Percentiles rank a stretch among this genome's conserved stretches.
phyloP scores from a whole-genome alignment of 495 filamentous ascomycete species.

The Podospora didyma region DNA sequence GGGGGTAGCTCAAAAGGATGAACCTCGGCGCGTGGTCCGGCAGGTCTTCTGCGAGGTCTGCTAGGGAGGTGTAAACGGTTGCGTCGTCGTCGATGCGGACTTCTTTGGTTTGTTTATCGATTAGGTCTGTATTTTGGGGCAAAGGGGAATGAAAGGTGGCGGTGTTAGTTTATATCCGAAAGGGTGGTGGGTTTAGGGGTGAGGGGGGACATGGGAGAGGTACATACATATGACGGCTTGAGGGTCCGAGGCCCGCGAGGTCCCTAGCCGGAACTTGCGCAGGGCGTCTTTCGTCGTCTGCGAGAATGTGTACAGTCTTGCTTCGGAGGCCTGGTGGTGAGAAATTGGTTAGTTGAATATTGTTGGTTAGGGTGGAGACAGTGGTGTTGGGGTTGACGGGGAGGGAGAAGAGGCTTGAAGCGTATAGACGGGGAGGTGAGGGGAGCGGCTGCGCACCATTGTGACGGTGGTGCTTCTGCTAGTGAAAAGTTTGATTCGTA shows the following conservation, averaged over 20 bases:
- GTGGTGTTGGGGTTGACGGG: background rate
- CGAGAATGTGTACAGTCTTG: conserved; percentile 89
- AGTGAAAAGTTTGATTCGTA: background rate
- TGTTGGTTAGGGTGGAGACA: background rate
- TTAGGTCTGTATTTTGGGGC: conserved; percentile 54
- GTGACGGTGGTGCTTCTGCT: background rate
- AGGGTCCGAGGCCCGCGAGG: conserved; percentile 79
- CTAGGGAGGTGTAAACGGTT: conserved; percentile 72
- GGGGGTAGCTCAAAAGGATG: conserved; percentile 82
- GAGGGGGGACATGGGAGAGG: too few relatives aligned
- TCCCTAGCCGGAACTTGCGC: conserved; percentile 87
- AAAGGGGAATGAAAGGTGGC: conserved; percentile 11
- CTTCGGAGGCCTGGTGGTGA: conserved; percentile 68
- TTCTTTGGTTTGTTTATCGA: conserved; percentile 83
- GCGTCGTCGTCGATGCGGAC: conserved; percentile 71
- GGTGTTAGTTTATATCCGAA: background rate
- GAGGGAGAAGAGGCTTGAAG: background rate
- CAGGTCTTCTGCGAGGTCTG: conserved; percentile 78
- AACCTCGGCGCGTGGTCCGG: conserved; percentile 90
- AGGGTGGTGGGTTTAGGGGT: too few relatives aligned
- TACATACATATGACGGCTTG: conserved; percentile 91
- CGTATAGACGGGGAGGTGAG: background rate
- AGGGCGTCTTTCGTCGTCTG: conserved; percentile 80
- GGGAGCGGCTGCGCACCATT: conserved; percentile 2
- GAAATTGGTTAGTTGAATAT: background rate